phyloP scores from a whole-genome alignment of 345 rosid species.

The Melaleuca quinquenervia region DNA sequence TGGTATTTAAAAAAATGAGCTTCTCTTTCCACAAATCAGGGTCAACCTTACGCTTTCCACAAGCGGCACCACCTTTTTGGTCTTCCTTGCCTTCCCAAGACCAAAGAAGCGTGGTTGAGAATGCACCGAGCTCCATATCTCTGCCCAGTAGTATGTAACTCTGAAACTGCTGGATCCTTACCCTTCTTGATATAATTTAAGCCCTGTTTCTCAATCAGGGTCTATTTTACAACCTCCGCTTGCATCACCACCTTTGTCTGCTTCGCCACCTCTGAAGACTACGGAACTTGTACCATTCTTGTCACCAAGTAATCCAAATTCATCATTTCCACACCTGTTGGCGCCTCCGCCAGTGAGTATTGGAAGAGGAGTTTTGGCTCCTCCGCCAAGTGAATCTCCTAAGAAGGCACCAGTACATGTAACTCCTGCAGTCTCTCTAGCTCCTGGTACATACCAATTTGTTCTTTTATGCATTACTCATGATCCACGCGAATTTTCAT shows the following conservation, averaged over 20 bases:
- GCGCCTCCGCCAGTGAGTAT: constrained; percentile 18
- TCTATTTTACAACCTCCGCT: constrained; percentile 13
- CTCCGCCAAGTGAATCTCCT: constrained; percentile 18
- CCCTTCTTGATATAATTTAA: not conserved
- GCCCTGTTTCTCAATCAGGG: constrained; percentile 13
- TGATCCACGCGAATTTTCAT: not conserved
- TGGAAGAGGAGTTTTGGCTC: not conserved
- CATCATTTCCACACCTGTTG: constrained; percentile 11
- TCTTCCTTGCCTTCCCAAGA: not conserved
- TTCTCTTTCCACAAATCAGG: not conserved
- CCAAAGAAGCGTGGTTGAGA: not conserved
- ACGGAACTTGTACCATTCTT: constrained; percentile 24
- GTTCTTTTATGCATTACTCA: not conserved
- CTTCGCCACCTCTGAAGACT: constrained; percentile 19
- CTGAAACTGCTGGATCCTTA: not conserved
- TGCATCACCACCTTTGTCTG: constrained; percentile 22
- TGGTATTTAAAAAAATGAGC: not conserved
- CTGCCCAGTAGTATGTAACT: not conserved
- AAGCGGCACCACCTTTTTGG: not conserved
- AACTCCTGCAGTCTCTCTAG: constrained; percentile 21
- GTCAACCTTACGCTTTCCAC: not conserved
- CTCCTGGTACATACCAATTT: constrained; percentile 25
- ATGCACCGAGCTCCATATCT: not conserved
- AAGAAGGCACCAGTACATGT: not conserved
- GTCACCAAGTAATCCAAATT: constrained; percentile 20